These are phyloP conservation scores for Ambrosia trifida DNA, from an alignment of 129 eudicot species.

Conservation along the genomic window DNA sequence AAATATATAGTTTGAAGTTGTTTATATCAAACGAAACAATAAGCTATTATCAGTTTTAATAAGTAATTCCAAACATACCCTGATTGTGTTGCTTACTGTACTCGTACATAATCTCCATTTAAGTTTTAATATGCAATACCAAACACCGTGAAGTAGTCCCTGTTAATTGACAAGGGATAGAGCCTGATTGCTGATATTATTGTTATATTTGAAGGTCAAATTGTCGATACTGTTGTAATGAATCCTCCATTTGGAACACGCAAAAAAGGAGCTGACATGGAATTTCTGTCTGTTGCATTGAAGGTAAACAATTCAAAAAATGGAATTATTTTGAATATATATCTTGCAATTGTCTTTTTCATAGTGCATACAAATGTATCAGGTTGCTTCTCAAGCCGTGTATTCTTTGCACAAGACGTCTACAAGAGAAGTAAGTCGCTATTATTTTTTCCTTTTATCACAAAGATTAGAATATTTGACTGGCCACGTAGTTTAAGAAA, in stretches of 20 bases:
- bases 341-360: not conserved
- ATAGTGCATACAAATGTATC: conserved; percentile 12
- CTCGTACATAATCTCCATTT: not conserved
- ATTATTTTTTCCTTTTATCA: not conserved
- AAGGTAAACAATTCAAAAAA: conserved; percentile 42
- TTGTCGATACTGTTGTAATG: conserved; percentile 91
- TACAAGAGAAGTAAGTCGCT: conserved; percentile 76
- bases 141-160: too few relatives aligned
- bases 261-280: conserved; percentile 95
- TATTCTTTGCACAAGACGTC: conserved; percentile 97
- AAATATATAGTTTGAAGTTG: not conserved
- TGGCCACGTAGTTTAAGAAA: not conserved
- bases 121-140: too few relatives aligned
- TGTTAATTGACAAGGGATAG: too few relatives aligned
- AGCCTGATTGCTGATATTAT: conserved; percentile 1
- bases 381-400: conserved; percentile 93
- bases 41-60: not conserved
- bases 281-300: conserved; percentile 70
- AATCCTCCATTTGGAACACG: conserved; percentile 99
- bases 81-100: not conserved
- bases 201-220: conserved; percentile 45
- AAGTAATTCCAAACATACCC: not conserved
- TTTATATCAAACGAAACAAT: not conserved
- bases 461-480: not conserved
- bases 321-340: not conserved